Evolutionary conservation across 768 basidiomycete genomes (phyloP).

Genomic region (Dioszegia aurantiaca): DNA sequence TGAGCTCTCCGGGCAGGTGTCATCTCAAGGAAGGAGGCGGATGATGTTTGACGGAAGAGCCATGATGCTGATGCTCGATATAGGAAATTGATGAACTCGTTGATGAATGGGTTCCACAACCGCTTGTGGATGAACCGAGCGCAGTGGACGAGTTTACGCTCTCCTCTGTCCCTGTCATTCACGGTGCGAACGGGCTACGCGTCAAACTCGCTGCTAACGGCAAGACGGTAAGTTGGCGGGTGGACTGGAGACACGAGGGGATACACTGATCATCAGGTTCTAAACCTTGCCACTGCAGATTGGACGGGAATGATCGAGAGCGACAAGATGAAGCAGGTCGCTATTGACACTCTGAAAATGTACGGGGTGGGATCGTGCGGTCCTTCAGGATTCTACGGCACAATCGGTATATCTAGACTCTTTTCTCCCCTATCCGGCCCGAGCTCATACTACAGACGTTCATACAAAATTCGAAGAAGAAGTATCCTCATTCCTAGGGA

Average conservation of each 20-base stretch:
- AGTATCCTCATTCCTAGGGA: slow-evolving; percentile 84
- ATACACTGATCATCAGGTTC: no score
- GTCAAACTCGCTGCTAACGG: slow-evolving; percentile 63
- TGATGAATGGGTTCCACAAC: slow-evolving; percentile 88
- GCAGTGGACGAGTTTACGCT: slow-evolving; percentile 66
- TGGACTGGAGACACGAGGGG: no score
- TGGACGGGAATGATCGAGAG: slow-evolving; percentile 86
- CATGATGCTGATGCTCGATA: slow-evolving; percentile 3
- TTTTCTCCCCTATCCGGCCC: neutral
- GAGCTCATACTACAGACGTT: slow-evolving; percentile 62
- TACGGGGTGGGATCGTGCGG: slow-evolving; percentile 95
- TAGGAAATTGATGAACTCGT: slow-evolving; percentile 97
- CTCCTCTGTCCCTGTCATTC: slow-evolving; percentile 69
- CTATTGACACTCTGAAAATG: slow-evolving; percentile 75
- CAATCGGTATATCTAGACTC: slow-evolving; percentile 64
- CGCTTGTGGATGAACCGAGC: slow-evolving; percentile 65
- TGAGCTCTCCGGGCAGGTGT: neutral
- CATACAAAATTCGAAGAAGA: slow-evolving; percentile 85
- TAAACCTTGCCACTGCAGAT: slow-evolving; percentile 86
- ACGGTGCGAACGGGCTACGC: slow-evolving; percentile 76
- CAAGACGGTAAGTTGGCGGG: slow-evolving; percentile 40
- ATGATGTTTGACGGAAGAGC: no score
- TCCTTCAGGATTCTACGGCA: slow-evolving; percentile 95
- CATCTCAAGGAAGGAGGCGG: no score
- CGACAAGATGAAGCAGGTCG: slow-evolving; percentile 78